Percentiles rank a stretch among this genome's conserved stretches.
Evolutionary conservation across 768 basidiomycete genomes (phyloP).

Genomic region (Boletus rubroflammeus): DNA sequence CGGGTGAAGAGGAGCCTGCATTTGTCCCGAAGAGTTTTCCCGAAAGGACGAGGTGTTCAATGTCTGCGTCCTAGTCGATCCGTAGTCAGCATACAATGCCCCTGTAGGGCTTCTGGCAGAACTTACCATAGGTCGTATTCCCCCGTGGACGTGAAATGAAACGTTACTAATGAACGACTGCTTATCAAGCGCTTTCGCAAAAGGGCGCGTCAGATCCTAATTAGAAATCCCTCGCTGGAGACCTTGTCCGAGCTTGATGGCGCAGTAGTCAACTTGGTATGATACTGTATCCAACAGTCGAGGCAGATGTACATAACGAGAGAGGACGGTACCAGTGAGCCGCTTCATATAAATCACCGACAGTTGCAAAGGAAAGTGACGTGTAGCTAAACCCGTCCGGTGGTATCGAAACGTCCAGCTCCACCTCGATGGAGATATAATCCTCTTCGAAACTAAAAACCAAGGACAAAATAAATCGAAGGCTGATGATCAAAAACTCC

Average conservation of each 20-base stretch:
- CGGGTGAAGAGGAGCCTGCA: slow-evolving; percentile 58
- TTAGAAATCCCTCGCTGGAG: background rate
- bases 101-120: background rate
- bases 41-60: slow-evolving; percentile 73
- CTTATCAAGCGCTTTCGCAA: slow-evolving; percentile 17
- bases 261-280: background rate
- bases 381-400: slow-evolving; percentile 3
- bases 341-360: background rate
- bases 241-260: too few relatives aligned
- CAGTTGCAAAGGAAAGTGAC: background rate
- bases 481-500: background rate
- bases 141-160: background rate
- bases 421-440: slow-evolving; percentile 17
- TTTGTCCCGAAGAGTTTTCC: slow-evolving; percentile 66
- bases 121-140: slow-evolving; percentile 15
- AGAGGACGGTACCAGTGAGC: background rate
- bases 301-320: background rate
- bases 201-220: background rate
- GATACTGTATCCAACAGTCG: background rate
- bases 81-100: background rate
- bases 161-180: background rate
- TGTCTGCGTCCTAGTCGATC: slow-evolving; percentile 38
- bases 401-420: slow-evolving; percentile 18
- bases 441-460: slow-evolving; percentile 4
- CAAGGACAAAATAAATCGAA: slow-evolving; percentile 7